Base-by-base conservation (phyloP, 2,329 filamentous ascomycete species). In the Orbilia brochopaga region DNA sequence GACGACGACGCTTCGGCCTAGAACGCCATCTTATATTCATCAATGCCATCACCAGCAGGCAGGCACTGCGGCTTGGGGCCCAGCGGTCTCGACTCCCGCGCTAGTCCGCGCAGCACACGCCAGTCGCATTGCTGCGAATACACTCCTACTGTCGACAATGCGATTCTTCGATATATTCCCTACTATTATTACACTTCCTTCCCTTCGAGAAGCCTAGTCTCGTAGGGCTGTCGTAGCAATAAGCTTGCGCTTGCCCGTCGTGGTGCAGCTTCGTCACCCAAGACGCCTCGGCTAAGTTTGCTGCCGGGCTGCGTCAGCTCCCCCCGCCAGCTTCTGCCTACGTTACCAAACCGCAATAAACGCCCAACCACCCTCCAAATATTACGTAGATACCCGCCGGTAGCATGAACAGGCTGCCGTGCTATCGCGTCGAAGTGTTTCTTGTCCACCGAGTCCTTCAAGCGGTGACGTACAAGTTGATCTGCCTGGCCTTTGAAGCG, bases 271-370 rank as follows among this genome's bases (percentile, higher is more conserved):
- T 62, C 65, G 65, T 69, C 61, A 62, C 44, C 32, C 37, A 42
- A 58, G 23, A 46, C 52, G 37, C 37, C 37, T 63, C 53, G 54
- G 35, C 55, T 59, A 59, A 66, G 30, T 54, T 27, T 66, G 48
- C 46, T 42, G 19, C 42, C 42, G 23, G 58, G 32, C 42, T 53
- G 58, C 65, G 65, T 69, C 61, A 69, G 65, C 65, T 42, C 15
- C 52, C n/a, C 58, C 13, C n/a, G n/a, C 37, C 37, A 42, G 13
- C 37, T 69, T 69, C 65, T 69, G 65, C 65, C 65, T 69, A 50
- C 35, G 30, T 30, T n/a, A n/a, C 62, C 46, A 61, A 57, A 52
- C 42, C 52, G 57, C 57, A 61, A 24, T 54, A 66, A 48, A 23
- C 37, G 19, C 15, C 37, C 17, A 32, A 32, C 27, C 27, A 4